Percentiles rank a stretch among this genome's conserved stretches.
Conservation (phyloP, 139 green algal species). For the Eudorina sp. region DNA sequence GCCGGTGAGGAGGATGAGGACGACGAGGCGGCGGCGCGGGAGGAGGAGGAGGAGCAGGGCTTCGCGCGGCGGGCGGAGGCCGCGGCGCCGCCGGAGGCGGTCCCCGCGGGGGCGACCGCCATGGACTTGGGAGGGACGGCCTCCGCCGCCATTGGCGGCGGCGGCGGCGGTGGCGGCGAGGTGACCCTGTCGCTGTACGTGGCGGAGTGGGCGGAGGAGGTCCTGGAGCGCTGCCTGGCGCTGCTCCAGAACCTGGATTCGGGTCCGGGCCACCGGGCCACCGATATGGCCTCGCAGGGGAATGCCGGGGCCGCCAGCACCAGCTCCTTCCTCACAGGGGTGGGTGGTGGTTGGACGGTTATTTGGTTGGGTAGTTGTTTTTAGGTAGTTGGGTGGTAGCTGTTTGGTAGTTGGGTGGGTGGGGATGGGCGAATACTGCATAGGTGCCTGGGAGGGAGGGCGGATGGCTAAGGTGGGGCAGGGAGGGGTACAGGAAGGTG, state of each 20-base stretch:
- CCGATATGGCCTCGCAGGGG: slow-evolving; percentile 39
- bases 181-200: slow-evolving; percentile 69
- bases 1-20: slow-evolving; percentile 32
- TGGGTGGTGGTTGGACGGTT: neutral
- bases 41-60: slow-evolving; percentile 22
- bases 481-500: too few species aligned
- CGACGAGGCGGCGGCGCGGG: neutral
- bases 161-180: neutral
- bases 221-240: slow-evolving; percentile 78
- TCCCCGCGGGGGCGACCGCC: neutral
- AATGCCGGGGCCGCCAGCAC: neutral
- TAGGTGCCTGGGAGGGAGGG: too few species aligned
- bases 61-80: neutral
- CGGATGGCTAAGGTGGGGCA: too few species aligned
- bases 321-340: neutral
- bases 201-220: slow-evolving; percentile 85
- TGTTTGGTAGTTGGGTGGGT: too few species aligned
- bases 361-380: too few species aligned
- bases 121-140: slow-evolving; percentile 31
- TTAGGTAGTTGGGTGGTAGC: too few species aligned
- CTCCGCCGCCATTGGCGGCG: neutral
- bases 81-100: neutral
- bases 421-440: too few species aligned
- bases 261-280: slow-evolving; percentile 57
- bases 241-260: slow-evolving; percentile 87